Base-by-base conservation (phyloP, 768 basidiomycete genomes). In the Boletus reticulatus region DNA sequence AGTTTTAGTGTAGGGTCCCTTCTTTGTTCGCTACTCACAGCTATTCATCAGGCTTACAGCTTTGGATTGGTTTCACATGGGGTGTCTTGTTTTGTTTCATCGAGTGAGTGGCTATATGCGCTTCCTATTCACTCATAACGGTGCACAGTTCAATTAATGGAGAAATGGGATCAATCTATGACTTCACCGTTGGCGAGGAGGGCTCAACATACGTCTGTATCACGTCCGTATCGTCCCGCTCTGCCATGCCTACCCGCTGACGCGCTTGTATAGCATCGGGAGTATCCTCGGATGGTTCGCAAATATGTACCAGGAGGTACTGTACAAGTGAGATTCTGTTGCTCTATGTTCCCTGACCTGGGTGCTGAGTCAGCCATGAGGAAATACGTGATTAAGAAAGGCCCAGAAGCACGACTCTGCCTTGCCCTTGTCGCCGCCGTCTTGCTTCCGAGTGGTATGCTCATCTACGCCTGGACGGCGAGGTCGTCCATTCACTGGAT, bases 11-110 rank as follows among this genome's bases (percentile, higher is more conserved):
- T 89, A 65, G 37, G 82, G 7, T 0, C n/a, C 31, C 70, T 43
- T 38, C 20, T 37, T 20, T 14, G 10, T 56, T 49, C 6, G 4
- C 38, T 36, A 24, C 12, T 43, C 41, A 41, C 4, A 17, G 44
- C 42, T 67, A 13, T 63, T 55, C 37, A 27, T 19, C 42, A 4
- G 6, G 27, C 7, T 1, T 27, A 34, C 67, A 89, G 85, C 64
- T 87, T n/a, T 87, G 85, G 87, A 72, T 84, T 31, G 84, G 84
- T 49, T 84, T 92, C 55, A 79, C 81, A 0, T 93, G 90, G 89
- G 90, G 90, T 0, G 80, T 90, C 6, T 67, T 86, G 20, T 93
- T 82, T 62, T 84, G 82, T 51, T 72, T 91, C 65, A 75, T 89
- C 31, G 81, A 82, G 84, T 85, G 62, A 32, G 73, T 48, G 44